Conservation (phyloP, 805 yeast genomes). For the Candida suzukii region DNA sequence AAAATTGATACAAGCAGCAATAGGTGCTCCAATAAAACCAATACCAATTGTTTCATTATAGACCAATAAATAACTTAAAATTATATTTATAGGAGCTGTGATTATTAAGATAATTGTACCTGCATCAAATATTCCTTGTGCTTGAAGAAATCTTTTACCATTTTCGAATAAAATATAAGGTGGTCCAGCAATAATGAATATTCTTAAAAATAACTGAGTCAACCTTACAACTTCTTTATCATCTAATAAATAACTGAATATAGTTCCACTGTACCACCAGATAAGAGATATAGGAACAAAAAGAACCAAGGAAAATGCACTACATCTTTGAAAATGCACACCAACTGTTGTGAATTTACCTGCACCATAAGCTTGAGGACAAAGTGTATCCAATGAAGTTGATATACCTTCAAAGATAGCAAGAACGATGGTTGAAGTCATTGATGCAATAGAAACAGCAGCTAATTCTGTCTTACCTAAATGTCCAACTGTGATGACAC, state of each 20-base stretch:
- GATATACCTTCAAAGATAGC: constrained; percentile 73
- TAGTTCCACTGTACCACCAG: constrained; percentile 55
- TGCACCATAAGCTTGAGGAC: constrained; percentile 76
- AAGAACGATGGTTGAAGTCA: constrained; percentile 71
- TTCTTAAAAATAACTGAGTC: constrained; percentile 50
- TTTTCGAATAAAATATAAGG: constrained; percentile 66
- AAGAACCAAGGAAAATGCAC: constrained; percentile 49
- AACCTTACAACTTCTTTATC: constrained; percentile 38
- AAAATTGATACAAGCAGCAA: constrained; percentile 62
- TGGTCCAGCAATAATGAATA: constrained; percentile 62
- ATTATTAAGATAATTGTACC: constrained; percentile 60
- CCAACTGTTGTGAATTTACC: constrained; percentile 60
- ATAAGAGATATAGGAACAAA: constrained; percentile 53
- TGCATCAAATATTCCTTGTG: constrained; percentile 77
- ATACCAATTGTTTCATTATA: constrained; percentile 52
- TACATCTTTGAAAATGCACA: constrained; percentile 58
- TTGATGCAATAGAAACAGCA: constrained; percentile 68
- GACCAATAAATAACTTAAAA: constrained; percentile 59
- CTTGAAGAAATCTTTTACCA: constrained; percentile 66
- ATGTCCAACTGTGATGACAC: constrained; percentile 73
- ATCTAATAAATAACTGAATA: constrained; percentile 36
- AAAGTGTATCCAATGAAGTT: constrained; percentile 68
- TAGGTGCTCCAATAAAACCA: constrained; percentile 73
- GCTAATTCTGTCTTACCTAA: constrained; percentile 68
- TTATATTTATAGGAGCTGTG: constrained; percentile 67